Percentiles rank a stretch among this genome's conserved stretches.
Evolutionary conservation across 2,329 filamentous ascomycete genomes (phyloP).

Genomic region (Emergomyces pasteurianus): DNA sequence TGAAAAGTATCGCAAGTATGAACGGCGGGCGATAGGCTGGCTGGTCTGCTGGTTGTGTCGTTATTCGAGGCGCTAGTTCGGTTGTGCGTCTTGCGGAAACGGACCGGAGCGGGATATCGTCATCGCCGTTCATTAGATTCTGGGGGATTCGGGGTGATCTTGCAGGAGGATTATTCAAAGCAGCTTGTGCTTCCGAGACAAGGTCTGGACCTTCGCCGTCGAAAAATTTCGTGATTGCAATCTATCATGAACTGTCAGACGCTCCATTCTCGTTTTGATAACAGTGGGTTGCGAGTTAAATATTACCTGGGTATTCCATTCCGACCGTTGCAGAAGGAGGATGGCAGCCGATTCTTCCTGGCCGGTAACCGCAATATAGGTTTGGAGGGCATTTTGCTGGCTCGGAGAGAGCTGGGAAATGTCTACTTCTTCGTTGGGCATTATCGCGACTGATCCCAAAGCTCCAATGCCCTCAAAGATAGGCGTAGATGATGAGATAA

Average conservation of each 20-base stretch:
- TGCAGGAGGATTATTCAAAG: slow-evolving; percentile 49
- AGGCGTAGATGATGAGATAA: neutral
- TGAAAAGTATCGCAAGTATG: slow-evolving; percentile 63
- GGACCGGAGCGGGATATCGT: slow-evolving; percentile 40
- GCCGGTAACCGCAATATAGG: slow-evolving; percentile 78
- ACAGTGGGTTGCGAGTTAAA: neutral
- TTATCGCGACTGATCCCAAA: slow-evolving; percentile 15
- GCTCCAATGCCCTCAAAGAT: neutral
- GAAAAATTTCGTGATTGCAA: slow-evolving; percentile 94
- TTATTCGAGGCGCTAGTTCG: slow-evolving; percentile 71
- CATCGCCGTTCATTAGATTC: slow-evolving; percentile 53
- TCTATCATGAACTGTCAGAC: slow-evolving; percentile 41
- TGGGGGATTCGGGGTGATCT: slow-evolving; percentile 54
- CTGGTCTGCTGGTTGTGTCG: slow-evolving; percentile 58
- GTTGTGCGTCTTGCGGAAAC: slow-evolving; percentile 24
- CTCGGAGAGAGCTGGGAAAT: slow-evolving; percentile 58
- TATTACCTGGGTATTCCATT: slow-evolving; percentile 86
- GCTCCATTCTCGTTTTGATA: neutral
- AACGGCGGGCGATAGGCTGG: slow-evolving; percentile 59
- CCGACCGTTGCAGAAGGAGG: slow-evolving; percentile 66
- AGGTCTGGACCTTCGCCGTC: slow-evolving; percentile 83
- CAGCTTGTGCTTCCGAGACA: slow-evolving; percentile 61
- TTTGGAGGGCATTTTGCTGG: slow-evolving; percentile 75
- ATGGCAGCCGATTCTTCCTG: slow-evolving; percentile 67
- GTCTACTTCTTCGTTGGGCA: slow-evolving; percentile 36